Evolutionary conservation across 1,139 yeast genomes (phyloP), one percentile per base, ranked within the genome.

Genomic region (Pichia sp.): DNA sequence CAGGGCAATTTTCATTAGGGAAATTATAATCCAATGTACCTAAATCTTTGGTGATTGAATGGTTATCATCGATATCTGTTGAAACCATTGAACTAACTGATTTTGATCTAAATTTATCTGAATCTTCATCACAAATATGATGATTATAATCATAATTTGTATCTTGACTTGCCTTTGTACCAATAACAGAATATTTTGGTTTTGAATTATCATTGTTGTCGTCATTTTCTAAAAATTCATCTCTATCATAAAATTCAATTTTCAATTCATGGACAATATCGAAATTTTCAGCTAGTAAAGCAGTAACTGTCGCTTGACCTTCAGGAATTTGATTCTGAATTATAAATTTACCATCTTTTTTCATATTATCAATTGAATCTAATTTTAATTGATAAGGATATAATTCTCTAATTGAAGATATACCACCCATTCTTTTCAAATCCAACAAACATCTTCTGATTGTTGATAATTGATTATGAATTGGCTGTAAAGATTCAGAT

Each of bases 371-470:
- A 54, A 92, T 74, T 15, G 95, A 83, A 0, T 95, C 94, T 50
- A 92, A 74, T 67, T 92, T 92, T 80, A 92, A 81, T 67, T 92
- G 97, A 65, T 87, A 92, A 9, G 97, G 98, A 61, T 89, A 92
- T 51, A 92, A 73, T 63, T 92, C 98, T 54, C 97, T 77, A 51
- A 85, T 77, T 47, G 85, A 82, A 50, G 85, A 82, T 46, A 92
- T 76, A 5, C 97, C 97, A 46, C 96, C 97, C 73, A 89, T 84
- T 61, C 96, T 76, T 67, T 87, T 88, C 52, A 92, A 82, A 59
- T 92, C 97, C 49, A 89, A 70, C 44, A 92, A 69, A 63, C 97
- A 92, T 57, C 95, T 76, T 57, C 96, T 80, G 26, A 90, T 95
- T 0, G 98, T 92, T 16, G 87, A 78, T 52, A 92, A 70, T 68